Conservation (phyloP, 192 early-diverging fungal genomes). For the Coemansia sp. region DNA sequence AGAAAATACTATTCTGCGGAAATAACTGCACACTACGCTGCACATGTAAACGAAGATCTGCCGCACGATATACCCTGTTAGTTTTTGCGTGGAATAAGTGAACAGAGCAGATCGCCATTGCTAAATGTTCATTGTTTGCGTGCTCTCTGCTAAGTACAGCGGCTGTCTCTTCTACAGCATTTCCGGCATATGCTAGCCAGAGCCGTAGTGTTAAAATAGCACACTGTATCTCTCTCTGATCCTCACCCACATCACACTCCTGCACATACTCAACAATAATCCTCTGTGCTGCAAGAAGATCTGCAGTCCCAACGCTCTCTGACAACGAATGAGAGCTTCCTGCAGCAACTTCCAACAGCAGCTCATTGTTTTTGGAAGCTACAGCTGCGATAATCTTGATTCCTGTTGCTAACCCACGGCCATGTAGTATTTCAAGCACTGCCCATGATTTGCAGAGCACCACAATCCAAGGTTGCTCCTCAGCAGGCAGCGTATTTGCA, state of each 20-base stretch:
- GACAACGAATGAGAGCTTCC: background rate
- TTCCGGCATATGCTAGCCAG: slow-evolving; percentile 30
- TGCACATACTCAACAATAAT: background rate
- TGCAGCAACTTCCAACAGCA: slow-evolving; percentile 6
- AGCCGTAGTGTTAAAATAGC: slow-evolving; percentile 10
- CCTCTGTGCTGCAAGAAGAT: slow-evolving; percentile 8
- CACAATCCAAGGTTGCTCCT: slow-evolving; percentile 15
- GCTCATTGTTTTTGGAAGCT: background rate
- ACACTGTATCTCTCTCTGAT: slow-evolving; percentile 1
- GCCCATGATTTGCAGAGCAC: slow-evolving; percentile 40
- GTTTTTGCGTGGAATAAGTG: slow-evolving; percentile 23
- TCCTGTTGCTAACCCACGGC: slow-evolving; percentile 15
- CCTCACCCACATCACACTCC: no score
- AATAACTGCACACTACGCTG: slow-evolving; percentile 4
- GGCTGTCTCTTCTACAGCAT: background rate
- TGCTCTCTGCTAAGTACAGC: background rate
- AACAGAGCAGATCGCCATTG: slow-evolving; percentile 24
- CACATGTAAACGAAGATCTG: slow-evolving; percentile 26
- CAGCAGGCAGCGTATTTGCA: background rate
- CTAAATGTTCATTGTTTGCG: background rate
- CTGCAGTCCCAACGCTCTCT: background rate
- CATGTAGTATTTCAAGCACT: slow-evolving; percentile 21
- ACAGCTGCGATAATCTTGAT: slow-evolving; percentile 10
- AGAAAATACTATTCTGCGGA: slow-evolving; percentile 25
- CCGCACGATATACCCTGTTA: slow-evolving; percentile 16